These are phyloP conservation scores for Forsythia viridissima DNA, from an alignment of 257 asterid species.

Conservation along the genomic window DNA sequence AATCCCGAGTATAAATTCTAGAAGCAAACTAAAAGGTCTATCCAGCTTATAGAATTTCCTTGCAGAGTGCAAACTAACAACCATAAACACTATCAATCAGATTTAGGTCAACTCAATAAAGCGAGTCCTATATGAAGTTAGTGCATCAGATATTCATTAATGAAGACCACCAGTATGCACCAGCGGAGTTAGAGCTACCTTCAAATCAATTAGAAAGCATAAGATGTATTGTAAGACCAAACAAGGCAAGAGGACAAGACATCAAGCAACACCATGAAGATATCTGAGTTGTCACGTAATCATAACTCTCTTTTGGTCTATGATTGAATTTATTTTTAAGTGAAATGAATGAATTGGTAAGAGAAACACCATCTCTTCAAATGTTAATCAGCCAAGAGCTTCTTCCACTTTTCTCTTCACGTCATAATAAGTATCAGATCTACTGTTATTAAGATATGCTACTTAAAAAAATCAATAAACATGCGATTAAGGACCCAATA, in stretches of 20 bases:
- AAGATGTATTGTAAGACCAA: not conserved
- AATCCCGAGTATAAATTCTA: not conserved
- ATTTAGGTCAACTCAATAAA: not conserved
- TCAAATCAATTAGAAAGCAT: not conserved
- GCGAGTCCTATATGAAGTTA: not conserved
- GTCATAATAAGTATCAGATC: not conserved
- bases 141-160: not conserved
- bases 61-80: slow-evolving; percentile 5
- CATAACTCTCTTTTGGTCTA: not conserved
- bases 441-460: not conserved
- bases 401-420: not conserved
- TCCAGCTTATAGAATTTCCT: not conserved
- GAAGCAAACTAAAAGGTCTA: not conserved
- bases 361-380: not conserved
- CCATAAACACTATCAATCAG: not conserved
- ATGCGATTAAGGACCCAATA: not conserved
- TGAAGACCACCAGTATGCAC: not conserved
- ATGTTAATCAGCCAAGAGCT: not conserved
- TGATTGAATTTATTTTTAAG: not conserved
- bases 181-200: not conserved
- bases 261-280: not conserved
- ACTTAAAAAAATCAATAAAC: not conserved
- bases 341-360: not conserved
- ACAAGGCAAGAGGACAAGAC: not conserved
- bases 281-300: not conserved